Base-by-base conservation (phyloP, 371 early-diverging fungal species). In the Mucor lusitanicus region DNA sequence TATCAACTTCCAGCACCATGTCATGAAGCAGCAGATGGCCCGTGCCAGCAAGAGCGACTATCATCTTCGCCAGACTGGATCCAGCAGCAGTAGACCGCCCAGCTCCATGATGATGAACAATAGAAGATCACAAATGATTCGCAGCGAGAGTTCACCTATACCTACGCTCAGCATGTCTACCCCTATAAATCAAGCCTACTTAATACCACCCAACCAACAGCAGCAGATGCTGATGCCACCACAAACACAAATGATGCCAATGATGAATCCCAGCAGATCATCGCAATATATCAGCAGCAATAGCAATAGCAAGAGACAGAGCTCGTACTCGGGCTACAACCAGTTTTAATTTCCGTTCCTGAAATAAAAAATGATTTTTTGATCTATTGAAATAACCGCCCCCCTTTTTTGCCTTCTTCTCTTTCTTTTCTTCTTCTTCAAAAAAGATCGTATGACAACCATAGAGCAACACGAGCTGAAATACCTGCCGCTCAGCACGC, bases 1-100 rank as follows among this genome's bases (percentile, higher is more conserved):
- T 33, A 62, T 78, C 23, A 82, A 72, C 61, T 82, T 82, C 59
- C 83, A 82, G 60, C 77, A 78, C 46, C 60, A 69, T 44, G 39
- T 58, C 23, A 39, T 58, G 63, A 48, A 65, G 46, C 69, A 71
- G 39, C 63, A 62, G 28, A 63, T 63, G 58, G 59, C 70, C n/a
- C 70, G 75, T 44, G 75, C 73, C 1, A 74, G 74, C 59, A 71
- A 67, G 37, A 66, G 67, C 35, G 71, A 71, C 13, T 71, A 67
- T 40, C 57, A 63, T 28, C 28, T 71, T 17, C 54, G 44, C 40
- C 65, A 65, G 19, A 30, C 55, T 27, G 60, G 65, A 32, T 27
- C 46, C 35, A 62, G 33, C 23, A 42, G 66, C 35, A 62, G 33
- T 25, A 42, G 66, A 62, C 59, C 57, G 17, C 42, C 64, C 23